Evolutionary conservation across 225 moss, liverwort and hornwort species (phyloP).

Genomic region (Pseudoscleropodium purum): DNA sequence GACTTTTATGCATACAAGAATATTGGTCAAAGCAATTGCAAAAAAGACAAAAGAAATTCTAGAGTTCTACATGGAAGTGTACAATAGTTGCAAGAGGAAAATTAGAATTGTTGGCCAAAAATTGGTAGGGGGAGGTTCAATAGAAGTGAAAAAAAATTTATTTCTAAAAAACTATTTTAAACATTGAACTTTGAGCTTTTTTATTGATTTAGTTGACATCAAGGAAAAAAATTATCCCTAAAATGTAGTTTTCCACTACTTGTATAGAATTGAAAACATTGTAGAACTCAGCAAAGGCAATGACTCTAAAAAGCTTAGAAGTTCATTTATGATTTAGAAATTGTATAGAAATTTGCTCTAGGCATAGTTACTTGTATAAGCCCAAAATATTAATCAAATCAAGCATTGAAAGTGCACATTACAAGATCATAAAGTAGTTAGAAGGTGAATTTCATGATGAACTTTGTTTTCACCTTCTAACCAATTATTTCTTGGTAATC

Average conservation of each 20-base stretch:
- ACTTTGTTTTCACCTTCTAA: background rate
- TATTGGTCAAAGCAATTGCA: too few species aligned
- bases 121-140: background rate
- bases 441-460: rapidly evolving
- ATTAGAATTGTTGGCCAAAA: too few species aligned
- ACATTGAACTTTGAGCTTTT: too few species aligned
- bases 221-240: background rate
- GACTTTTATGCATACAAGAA: background rate
- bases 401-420: background rate
- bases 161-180: rapidly evolving
- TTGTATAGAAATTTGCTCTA: rapidly evolving
- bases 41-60: too few species aligned
- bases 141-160: rapidly evolving
- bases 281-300: rapidly evolving
- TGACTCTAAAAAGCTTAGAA: rapidly evolving
- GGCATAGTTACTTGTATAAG: rapidly evolving
- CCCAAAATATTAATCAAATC: background rate
- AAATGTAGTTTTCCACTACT: background rate
- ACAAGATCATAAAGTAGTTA: background rate
- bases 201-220: background rate
- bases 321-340: rapidly evolving
- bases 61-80: too few species aligned
- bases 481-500: too few species aligned
- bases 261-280: background rate
- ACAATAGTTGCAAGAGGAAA: too few species aligned